Base-by-base conservation (phyloP, 2,329 filamentous ascomycete species). In the Mycosphaerelloides madeirae region DNA sequence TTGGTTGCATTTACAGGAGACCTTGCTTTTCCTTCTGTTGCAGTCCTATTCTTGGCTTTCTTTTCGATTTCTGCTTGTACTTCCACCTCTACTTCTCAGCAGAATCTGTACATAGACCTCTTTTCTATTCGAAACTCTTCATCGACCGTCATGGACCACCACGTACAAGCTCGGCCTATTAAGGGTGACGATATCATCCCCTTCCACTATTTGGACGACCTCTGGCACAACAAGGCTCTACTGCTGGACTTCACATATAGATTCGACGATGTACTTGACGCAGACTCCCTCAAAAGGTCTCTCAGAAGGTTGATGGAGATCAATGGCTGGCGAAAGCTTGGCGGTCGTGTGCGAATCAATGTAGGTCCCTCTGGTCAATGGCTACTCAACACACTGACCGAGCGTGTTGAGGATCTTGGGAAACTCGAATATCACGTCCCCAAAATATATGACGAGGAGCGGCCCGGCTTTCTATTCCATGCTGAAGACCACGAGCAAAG, bases 301-400 rank as follows among this genome's bases (percentile, higher is more conserved):
- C 29, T 54, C 9, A 41, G 42, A 11, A 34, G 49, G 14, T 38
- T 52, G 3, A 16, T 54, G 3, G 43, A 51, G 20, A 38, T 97
- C 14, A 76, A 79, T 54, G 80, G 76, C 5, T 97, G 87, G 87
- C 83, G 85, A 69, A 86, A 81, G 56, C 72, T 97, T 55, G 93
- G 51, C 3, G 48, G 40, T 9, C 39, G 51, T 15, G 14, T 53
- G 8, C 38, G 37, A n/a, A 41, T 45, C 15, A 46, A 43, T 41
- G 47, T 50, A 22, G 22, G 44, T 38, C 15, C 36, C 31, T 28
- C 6, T 32, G 16, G 18, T 29, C 29, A 18, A 16, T n/a, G 13
- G 22, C 22, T 25, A 5, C 9, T 25, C 22, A 9, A 6, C 6
- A 25, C 9, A 25, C 22, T 25, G 22, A 25, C 9, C 9, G 22